A percentile compares a stretch with the other conserved stretches of the same genome.
These are phyloP conservation scores for Ceratonia siliqua DNA, from an alignment of 306 rosid genomes.

Conservation along the genomic window DNA sequence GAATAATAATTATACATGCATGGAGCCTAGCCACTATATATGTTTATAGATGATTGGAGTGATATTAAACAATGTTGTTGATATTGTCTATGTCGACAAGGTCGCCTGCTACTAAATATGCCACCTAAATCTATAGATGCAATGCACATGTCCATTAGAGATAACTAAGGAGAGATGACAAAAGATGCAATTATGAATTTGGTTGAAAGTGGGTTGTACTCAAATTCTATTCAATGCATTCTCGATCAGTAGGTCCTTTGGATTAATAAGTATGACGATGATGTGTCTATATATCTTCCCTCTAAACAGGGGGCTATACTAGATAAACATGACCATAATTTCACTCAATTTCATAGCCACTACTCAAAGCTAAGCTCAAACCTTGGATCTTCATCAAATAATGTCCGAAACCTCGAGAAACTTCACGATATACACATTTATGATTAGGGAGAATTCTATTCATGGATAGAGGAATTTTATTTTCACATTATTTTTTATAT, in stretches of 20 bases:
- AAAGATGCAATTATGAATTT: constrained; percentile 44
- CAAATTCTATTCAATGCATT: constrained; percentile 40
- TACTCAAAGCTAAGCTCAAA: background rate
- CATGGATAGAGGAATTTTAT: too few species aligned
- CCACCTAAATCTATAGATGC: constrained; percentile 47
- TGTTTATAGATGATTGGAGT: constrained; percentile 15
- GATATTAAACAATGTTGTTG: background rate
- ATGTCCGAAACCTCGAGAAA: background rate
- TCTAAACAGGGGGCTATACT: constrained; percentile 5
- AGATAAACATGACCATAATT: constrained; percentile 34
- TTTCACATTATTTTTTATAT: too few species aligned
- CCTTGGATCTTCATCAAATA: background rate
- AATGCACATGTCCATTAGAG: constrained; percentile 21
- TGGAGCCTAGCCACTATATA: background rate
- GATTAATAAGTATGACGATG: constrained; percentile 33
- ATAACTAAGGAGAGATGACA: constrained; percentile 24
- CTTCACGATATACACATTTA: too few species aligned
- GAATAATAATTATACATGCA: background rate
- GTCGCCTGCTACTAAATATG: constrained; percentile 44
- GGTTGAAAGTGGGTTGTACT: constrained; percentile 50
- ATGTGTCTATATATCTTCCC: constrained; percentile 25
- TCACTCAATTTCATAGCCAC: constrained; percentile 23
- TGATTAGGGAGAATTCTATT: too few species aligned
- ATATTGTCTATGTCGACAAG: constrained; percentile 24
- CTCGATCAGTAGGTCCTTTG: constrained; percentile 31